phyloP scores from a whole-genome alignment of 2,329 filamentous ascomycete species.

The Amylocarpus encephaloides region DNA sequence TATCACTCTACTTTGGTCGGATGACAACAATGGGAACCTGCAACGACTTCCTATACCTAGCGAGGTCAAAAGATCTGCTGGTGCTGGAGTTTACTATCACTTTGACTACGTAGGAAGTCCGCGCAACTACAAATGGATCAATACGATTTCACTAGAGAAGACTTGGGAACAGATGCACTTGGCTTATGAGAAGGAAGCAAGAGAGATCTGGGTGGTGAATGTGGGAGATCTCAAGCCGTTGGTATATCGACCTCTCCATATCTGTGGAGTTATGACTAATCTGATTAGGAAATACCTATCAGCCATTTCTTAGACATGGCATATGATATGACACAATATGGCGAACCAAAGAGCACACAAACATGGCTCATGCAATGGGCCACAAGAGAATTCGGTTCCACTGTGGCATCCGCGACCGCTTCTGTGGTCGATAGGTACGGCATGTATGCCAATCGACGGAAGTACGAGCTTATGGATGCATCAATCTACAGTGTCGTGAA shows the following conservation, averaged over 20 bases:
- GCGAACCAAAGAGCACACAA: conserved; percentile 5
- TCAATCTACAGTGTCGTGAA: conserved; percentile 13
- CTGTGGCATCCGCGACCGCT: conserved; percentile 4
- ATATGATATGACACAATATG: conserved; percentile 14
- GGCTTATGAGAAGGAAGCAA: conserved; percentile 46
- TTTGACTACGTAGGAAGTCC: conserved; percentile 45
- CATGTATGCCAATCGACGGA: conserved; percentile 9
- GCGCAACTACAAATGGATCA: conserved; percentile 38
- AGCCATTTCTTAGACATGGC: conserved; percentile 12
- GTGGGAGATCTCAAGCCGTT: conserved; percentile 59
- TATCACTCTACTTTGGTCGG: conserved; percentile 61
- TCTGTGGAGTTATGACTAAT: neutral
- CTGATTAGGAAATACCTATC: conserved; percentile 13
- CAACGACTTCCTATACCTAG: conserved; percentile 51
- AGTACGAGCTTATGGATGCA: conserved; percentile 14
- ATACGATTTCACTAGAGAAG: conserved; percentile 33
- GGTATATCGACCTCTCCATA: conserved; percentile 20
- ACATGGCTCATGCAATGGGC: conserved; percentile 12
- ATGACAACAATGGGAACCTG: conserved; percentile 63
- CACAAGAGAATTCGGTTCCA: conserved; percentile 12
- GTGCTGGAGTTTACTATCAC: conserved; percentile 60
- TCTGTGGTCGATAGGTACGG: conserved; percentile 12
- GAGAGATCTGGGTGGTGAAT: conserved; percentile 53
- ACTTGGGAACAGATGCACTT: conserved; percentile 57
- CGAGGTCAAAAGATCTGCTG: conserved; percentile 50